These are phyloP conservation scores for Pseudozyma flocculosa DNA, from an alignment of 1,284 basidiomycete genomes.

Conservation along the genomic window DNA sequence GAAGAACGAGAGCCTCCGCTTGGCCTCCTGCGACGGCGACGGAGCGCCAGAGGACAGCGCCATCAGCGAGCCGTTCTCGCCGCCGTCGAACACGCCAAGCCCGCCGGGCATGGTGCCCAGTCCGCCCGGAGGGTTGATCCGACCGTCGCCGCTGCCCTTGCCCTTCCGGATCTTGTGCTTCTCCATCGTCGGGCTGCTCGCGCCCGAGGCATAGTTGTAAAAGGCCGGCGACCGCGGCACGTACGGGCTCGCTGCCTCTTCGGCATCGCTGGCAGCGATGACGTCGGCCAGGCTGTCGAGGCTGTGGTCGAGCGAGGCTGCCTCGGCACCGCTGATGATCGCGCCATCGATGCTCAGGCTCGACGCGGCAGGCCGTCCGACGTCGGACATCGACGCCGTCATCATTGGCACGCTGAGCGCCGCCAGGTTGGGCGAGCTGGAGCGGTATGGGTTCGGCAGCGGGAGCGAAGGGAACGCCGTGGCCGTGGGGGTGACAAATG, in stretches of 20 bases:
- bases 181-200: slow-evolving; percentile 22
- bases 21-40: slow-evolving; percentile 25
- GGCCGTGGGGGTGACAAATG: slow-evolving; percentile 13
- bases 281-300: slow-evolving; percentile 51
- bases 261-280: slow-evolving; percentile 28
- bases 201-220: slow-evolving; percentile 7
- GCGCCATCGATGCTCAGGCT: slow-evolving; percentile 56
- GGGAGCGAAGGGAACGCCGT: slow-evolving; percentile 46
- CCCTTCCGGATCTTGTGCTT: slow-evolving; percentile 5
- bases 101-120: slow-evolving; percentile 18
- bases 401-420: slow-evolving; percentile 8
- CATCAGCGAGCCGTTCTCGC: slow-evolving; percentile 17
- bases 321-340: slow-evolving; percentile 45
- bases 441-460: slow-evolving; percentile 45
- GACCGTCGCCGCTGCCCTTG: slow-evolving; percentile 5
- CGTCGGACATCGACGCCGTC: slow-evolving; percentile 25
- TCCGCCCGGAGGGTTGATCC: slow-evolving; percentile 10
- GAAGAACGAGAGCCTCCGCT: slow-evolving; percentile 51
- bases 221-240: slow-evolving; percentile 26
- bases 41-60: slow-evolving; percentile 29
- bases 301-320: slow-evolving; percentile 41
- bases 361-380: slow-evolving; percentile 27
- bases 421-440: slow-evolving; percentile 35
- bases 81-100: slow-evolving; percentile 29
- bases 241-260: slow-evolving; percentile 36